Conservation (phyloP, 2,329 filamentous ascomycete genomes). For the Teratosphaeria destructans region DNA sequence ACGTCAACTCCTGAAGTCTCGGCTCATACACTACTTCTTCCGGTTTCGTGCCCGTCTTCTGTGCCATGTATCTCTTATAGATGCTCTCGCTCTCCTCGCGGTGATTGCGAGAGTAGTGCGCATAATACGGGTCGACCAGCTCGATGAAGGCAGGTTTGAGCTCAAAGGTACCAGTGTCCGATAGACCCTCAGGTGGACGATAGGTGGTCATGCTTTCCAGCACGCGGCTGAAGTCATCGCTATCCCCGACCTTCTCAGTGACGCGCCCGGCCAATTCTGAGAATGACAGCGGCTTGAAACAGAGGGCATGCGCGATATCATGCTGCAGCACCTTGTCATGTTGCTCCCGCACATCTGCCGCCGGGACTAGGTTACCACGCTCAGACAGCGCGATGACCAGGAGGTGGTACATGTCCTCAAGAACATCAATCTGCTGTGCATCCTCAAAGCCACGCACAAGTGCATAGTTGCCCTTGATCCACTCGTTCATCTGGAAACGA, state of each 20-base stretch:
- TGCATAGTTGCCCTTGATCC: conserved; percentile 76
- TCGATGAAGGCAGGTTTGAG: conserved; percentile 77
- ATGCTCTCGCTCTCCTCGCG: conserved; percentile 87
- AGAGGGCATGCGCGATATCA: conserved; percentile 86
- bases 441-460: conserved; percentile 71
- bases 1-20: conserved; percentile 62
- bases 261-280: conserved; percentile 81
- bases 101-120: conserved; percentile 94
- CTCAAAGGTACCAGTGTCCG: conserved; percentile 89
- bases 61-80: conserved; percentile 77
- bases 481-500: conserved; percentile 76
- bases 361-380: conserved; percentile 64
- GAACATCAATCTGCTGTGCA: conserved; percentile 76
- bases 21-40: conserved; percentile 90
- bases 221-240: conserved; percentile 75
- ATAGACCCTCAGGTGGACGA: conserved; percentile 79
- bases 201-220: conserved; percentile 82
- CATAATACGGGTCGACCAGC: conserved; percentile 87
- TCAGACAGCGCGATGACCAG: conserved; percentile 86
- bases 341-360: conserved; percentile 56
- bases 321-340: conserved; percentile 61
- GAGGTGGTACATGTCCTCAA: conserved; percentile 91
- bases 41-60: conserved; percentile 68
- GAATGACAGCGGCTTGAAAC: conserved; percentile 92
- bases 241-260: conserved; percentile 79